Evolutionary conservation across 83 land plant species (phyloP).

Genomic region (Picea engelmannii): DNA sequence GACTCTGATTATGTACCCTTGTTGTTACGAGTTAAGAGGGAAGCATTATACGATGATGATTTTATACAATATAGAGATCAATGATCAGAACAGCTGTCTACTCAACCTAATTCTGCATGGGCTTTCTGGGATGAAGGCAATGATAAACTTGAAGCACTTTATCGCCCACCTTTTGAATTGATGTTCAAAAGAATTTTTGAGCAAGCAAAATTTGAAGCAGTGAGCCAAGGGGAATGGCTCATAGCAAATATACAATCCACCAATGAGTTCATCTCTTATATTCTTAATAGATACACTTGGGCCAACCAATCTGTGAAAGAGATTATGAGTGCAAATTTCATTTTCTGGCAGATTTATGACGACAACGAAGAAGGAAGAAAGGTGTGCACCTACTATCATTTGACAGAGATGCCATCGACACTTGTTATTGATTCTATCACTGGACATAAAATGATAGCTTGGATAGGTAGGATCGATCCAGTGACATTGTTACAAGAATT

Average conservation of each 20-base stretch:
- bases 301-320: slow-evolving; percentile 89
- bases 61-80: neutral
- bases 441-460: slow-evolving; percentile 90
- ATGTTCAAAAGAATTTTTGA: neutral
- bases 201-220: slow-evolving; percentile 87
- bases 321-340: slow-evolving; percentile 71
- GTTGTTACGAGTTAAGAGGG: neutral
- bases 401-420: slow-evolving; percentile 62
- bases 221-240: slow-evolving; percentile 78
- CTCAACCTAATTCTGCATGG: neutral
- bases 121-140: neutral
- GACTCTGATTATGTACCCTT: neutral
- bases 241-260: slow-evolving; percentile 89
- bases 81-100: neutral
- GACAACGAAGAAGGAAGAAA: slow-evolving; percentile 90
- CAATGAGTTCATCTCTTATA: slow-evolving; percentile 83
- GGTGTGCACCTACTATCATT: slow-evolving; percentile 89
- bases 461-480: slow-evolving; percentile 89
- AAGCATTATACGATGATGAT: neutral
- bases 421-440: slow-evolving; percentile 94
- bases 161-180: neutral
- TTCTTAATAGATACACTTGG: slow-evolving; percentile 97
- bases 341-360: slow-evolving; percentile 97
- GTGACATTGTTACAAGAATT: slow-evolving; percentile 86
- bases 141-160: neutral